Percentiles rank a stretch among this genome's conserved stretches.
These are phyloP conservation scores for Saccharomyces paradoxus DNA, from an alignment of 805 yeast genomes.

Conservation along the genomic window DNA sequence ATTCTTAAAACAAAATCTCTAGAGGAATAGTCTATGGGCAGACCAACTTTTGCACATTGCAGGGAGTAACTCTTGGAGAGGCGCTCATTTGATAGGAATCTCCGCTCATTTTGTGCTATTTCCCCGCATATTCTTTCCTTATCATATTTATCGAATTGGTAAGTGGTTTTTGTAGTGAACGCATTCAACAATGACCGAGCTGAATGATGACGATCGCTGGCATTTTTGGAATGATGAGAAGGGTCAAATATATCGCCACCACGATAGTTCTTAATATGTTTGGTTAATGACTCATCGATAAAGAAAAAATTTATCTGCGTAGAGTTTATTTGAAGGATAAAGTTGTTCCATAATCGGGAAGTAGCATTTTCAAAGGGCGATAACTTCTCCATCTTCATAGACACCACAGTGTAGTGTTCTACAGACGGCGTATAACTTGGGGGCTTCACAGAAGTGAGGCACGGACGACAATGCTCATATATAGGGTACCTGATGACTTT, in stretches of 20 bases:
- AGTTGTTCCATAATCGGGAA: constrained; percentile 60
- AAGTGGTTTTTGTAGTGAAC: constrained; percentile 12
- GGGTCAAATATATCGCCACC: constrained; percentile 20
- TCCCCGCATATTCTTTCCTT: constrained; percentile 18
- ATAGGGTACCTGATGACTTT: constrained; percentile 29
- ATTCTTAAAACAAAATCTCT: constrained; percentile 60
- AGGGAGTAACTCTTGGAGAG: constrained; percentile 63
- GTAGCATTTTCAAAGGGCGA: constrained; percentile 69
- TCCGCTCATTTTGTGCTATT: constrained; percentile 14
- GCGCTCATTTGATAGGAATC: constrained; percentile 28
- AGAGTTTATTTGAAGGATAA: constrained; percentile 68
- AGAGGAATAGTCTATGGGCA: constrained; percentile 78
- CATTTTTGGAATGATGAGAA: constrained; percentile 3
- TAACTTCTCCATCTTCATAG: constrained; percentile 65
- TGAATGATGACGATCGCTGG: constrained; percentile 2
- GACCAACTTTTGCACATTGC: constrained; percentile 76
- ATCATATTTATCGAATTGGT: constrained; percentile 23
- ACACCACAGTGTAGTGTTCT: constrained; percentile 46
- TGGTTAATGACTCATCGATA: constrained; percentile 31
- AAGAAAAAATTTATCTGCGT: constrained; percentile 72
- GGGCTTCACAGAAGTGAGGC: constrained; percentile 34
- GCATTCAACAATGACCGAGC: constrained; percentile 8
- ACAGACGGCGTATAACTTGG: constrained; percentile 52
- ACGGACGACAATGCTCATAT: constrained; percentile 25
- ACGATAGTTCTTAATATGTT: constrained; percentile 24